phyloP scores from a whole-genome alignment of 1,139 yeast genomes.

The Candida tropicalis region DNA sequence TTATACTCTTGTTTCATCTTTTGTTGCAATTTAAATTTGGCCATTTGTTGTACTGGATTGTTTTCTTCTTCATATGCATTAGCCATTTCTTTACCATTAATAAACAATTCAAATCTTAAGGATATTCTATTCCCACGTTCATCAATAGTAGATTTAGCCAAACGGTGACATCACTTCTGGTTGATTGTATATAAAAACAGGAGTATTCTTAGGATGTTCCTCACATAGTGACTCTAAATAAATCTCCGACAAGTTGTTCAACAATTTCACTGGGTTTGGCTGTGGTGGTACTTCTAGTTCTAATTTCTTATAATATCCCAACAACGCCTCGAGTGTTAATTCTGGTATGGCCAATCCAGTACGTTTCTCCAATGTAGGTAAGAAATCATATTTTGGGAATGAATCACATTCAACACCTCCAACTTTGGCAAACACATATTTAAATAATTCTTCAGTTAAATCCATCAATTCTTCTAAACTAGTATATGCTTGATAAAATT shows the following conservation, averaged over 20 bases:
- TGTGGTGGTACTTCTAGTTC: conserved; percentile 43
- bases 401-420: conserved; percentile 17
- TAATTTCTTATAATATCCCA: conserved; percentile 34
- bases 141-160: conserved; percentile 65
- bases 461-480: conserved; percentile 66
- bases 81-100: conserved; percentile 77
- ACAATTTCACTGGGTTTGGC: conserved; percentile 54
- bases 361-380: conserved; percentile 54
- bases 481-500: conserved; percentile 84
- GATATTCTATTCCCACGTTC: conserved; percentile 50
- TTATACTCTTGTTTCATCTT: conserved; percentile 43
- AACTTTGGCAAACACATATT: conserved; percentile 31
- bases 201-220: conserved; percentile 31
- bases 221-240: conserved; percentile 66
- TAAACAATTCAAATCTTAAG: conserved; percentile 80
- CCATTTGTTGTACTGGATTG: conserved; percentile 68
- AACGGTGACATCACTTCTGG: conserved; percentile 86
- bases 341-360: conserved; percentile 48
- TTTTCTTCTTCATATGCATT: conserved; percentile 98
- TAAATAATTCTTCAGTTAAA: conserved; percentile 62
- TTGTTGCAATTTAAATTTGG: conserved; percentile 63
- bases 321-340: conserved; percentile 39
- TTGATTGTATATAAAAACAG: conserved; percentile 79
- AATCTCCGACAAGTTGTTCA: conserved; percentile 64
- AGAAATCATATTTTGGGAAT: conserved; percentile 54